phyloP scores from a whole-genome alignment of 116 monocot species.

The Posidonia oceanica region DNA sequence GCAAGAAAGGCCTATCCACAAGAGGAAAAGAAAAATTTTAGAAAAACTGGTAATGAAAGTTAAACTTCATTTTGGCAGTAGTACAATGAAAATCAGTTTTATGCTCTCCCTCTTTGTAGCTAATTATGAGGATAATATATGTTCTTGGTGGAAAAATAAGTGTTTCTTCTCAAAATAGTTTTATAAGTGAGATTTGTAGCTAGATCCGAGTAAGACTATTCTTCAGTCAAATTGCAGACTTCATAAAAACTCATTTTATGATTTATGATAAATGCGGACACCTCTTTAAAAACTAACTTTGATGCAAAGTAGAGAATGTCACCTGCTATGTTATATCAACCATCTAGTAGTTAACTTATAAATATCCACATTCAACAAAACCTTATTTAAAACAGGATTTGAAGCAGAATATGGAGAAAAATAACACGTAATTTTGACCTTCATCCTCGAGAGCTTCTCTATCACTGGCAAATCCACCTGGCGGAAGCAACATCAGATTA shows the following conservation, averaged over 20 bases:
- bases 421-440: conserved; percentile 18
- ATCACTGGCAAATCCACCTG: conserved; percentile 30
- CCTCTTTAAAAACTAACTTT: too few species aligned
- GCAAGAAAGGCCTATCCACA: conserved; percentile 44
- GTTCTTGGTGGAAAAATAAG: not conserved
- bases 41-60: not conserved
- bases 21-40: not conserved
- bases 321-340: too few species aligned
- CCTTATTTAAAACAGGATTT: not conserved
- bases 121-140: not conserved
- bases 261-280: too few species aligned
- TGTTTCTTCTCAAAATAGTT: too few species aligned
- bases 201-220: too few species aligned
- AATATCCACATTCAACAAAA: not conserved
- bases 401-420: not conserved
- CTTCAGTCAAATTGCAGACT: too few species aligned
- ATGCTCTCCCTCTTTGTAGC: not conserved
- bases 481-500: not conserved
- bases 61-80: not conserved
- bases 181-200: too few species aligned
- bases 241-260: too few species aligned
- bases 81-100: not conserved
- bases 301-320: too few species aligned
- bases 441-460: conserved; percentile 29
- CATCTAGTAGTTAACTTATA: not conserved